A percentile compares a stretch with the other conserved stretches of the same genome.
These are phyloP conservation scores for Neurospora sp. DNA, from an alignment of 495 filamentous ascomycete genomes.

Conservation along the genomic window DNA sequence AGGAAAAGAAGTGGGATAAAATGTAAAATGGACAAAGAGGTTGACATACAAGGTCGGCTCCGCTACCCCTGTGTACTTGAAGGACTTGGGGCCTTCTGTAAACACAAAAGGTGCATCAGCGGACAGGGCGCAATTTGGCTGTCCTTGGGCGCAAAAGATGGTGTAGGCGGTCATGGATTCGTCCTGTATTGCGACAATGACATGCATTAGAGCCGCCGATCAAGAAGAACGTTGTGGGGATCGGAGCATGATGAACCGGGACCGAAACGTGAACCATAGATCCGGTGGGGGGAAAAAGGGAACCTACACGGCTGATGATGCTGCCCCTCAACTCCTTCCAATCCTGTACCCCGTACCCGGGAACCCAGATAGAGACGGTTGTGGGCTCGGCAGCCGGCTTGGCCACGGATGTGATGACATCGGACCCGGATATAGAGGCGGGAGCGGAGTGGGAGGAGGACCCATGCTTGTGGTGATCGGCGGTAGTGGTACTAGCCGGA, in stretches of 20 bases:
- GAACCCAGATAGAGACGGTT: slow-evolving; percentile 27
- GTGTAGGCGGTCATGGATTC: slow-evolving; percentile 25
- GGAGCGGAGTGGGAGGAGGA: not conserved
- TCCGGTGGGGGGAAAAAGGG: not conserved
- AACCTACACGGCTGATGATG: slow-evolving; percentile 25
- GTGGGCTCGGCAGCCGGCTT: slow-evolving; percentile 7
- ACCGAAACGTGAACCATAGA: not conserved
- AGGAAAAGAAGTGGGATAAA: not conserved
- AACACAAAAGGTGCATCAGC: slow-evolving; percentile 29
- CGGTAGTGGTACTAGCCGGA: not conserved
- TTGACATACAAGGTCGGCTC: slow-evolving; percentile 19
- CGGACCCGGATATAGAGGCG: not conserved
- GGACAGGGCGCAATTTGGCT: slow-evolving; percentile 15
- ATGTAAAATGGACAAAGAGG: not conserved
- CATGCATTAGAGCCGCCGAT: not conserved
- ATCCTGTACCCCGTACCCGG: slow-evolving; percentile 14
- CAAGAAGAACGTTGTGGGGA: not conserved
- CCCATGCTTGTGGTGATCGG: not conserved
- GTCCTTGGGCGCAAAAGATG: slow-evolving; percentile 28
- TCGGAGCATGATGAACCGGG: not conserved
- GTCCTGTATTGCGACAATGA: slow-evolving; percentile 11
- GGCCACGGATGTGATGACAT: not conserved
- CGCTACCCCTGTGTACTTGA: slow-evolving; percentile 17
- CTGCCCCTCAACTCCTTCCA: slow-evolving; percentile 27
- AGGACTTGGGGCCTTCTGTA: slow-evolving; percentile 24